Base-by-base conservation (phyloP, 2,329 filamentous ascomycete species). In the Ascocoryne sarcoides region DNA sequence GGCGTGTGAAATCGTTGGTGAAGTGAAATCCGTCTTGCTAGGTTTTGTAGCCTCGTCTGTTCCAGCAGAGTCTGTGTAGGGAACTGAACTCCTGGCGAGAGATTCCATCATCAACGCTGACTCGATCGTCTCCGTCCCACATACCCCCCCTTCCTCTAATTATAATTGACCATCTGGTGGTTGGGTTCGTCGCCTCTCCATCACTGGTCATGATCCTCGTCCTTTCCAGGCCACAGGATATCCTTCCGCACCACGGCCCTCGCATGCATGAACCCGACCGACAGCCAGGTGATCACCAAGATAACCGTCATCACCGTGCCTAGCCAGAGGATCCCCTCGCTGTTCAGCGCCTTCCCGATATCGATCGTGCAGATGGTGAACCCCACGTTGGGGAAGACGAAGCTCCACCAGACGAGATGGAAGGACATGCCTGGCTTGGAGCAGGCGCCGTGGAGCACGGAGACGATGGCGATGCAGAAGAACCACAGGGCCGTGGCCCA, bases 401-500 rank as follows among this genome's bases (percentile, higher is more conserved):
- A 69, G 0, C 76, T 75, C 71, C 75, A 82, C 75, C 75, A 81
- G 1, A 73, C 74, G 2, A 81, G 63, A 45, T 76, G 71, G 49
- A 78, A 78, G 47, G 64, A 62, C 54, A 66, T 67, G 2, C 70
- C 68, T 21, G 73, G 56, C 14, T 64, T 54, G 2, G 67, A 68
- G 31, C 73, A 55, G 44, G 60, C 58, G 12, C 61, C 62, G 4
- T 55, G 48, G 9, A 58, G 16, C 8, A 63, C 57, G 40, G 60
- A 59, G 21, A 66, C 48, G 4, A 63, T 44, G 9, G 62, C 58
- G n/a, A 68, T 62, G 45, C 56, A 55, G 52, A 75, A 75, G 58
- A 75, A 74, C 70, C 70, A 75, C 42, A 74, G 61, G 9, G 68
- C 66, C 10, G 85, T 57, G 0, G 75, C 71, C 82, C 82, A 86